phyloP scores from a whole-genome alignment of 2,329 filamentous ascomycete genomes.

The Aphanoascus verrucosus region DNA sequence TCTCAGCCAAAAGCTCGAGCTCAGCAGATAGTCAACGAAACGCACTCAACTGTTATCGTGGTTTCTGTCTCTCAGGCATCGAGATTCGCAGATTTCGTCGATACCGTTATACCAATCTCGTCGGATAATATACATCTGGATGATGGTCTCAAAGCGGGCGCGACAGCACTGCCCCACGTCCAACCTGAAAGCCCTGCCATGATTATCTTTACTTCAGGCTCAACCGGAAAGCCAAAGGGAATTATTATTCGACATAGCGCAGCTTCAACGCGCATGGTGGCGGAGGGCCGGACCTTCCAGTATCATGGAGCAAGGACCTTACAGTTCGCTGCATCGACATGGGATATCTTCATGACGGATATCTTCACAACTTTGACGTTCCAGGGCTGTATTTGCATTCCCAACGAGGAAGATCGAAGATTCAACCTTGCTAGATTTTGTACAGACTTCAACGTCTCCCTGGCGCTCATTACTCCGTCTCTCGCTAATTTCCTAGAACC shows the following conservation, averaged over 20 bases:
- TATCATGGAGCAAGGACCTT: slow-evolving; percentile 40
- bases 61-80: not conserved
- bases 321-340: slow-evolving; percentile 77
- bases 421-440: slow-evolving; percentile 38
- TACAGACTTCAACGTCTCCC: slow-evolving; percentile 36
- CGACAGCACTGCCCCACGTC: not conserved
- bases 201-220: slow-evolving; percentile 21
- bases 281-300: not conserved
- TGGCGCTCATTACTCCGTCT: slow-evolving; percentile 47
- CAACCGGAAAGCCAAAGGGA: slow-evolving; percentile 23
- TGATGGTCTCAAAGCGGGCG: not conserved
- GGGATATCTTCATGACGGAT: slow-evolving; percentile 82
- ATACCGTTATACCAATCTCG: not conserved
- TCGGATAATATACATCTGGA: not conserved
- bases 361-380: slow-evolving; percentile 45
- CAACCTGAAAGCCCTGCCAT: not conserved
- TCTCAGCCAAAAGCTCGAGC: slow-evolving; percentile 24
- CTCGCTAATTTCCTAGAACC: slow-evolving; percentile 37
- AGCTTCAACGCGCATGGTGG: not conserved
- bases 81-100: not conserved
- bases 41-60: slow-evolving; percentile 3
- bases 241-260: slow-evolving; percentile 18
- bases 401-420: slow-evolving; percentile 32
- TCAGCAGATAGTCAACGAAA: slow-evolving; percentile 14
- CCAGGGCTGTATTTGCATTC: slow-evolving; percentile 37